phyloP scores from a whole-genome alignment of 768 basidiomycete genomes.

The Tylopilus plumbeoviolaceoides region DNA sequence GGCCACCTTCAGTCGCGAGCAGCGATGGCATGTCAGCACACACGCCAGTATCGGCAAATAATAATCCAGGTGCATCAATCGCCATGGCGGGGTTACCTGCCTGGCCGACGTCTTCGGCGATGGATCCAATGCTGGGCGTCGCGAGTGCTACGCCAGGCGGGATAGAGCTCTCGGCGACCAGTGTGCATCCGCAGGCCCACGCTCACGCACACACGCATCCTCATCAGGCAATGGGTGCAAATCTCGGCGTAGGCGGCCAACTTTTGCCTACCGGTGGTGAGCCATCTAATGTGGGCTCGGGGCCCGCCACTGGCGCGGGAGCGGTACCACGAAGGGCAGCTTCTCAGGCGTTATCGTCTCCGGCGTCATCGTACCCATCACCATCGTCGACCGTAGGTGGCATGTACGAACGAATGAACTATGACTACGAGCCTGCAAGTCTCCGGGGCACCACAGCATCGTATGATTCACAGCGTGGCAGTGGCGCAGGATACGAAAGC shows the following conservation, averaged over 20 bases:
- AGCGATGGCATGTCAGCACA: constrained; percentile 19
- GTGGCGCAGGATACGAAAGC: constrained; percentile 15
- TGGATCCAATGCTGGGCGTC: constrained; percentile 31
- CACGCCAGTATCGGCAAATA: constrained; percentile 14
- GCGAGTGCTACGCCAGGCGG: constrained; percentile 32
- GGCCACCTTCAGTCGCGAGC: constrained; percentile 13
- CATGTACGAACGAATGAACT: constrained; percentile 21
- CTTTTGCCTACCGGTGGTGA: constrained; percentile 16
- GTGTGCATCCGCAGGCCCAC: constrained; percentile 9
- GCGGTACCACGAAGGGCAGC: constrained; percentile 10
- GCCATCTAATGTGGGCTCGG: constrained; percentile 12
- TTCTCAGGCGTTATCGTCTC: constrained; percentile 14
- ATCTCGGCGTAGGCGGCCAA: constrained; percentile 15
- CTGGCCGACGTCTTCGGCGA: constrained; percentile 29
- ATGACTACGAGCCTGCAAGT: constrained; percentile 17
- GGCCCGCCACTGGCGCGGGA: not conserved
- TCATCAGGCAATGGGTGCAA: constrained; percentile 11
- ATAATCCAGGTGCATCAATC: constrained; percentile 15
- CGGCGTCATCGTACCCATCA: constrained; percentile 15
- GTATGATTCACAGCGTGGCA: constrained; percentile 21
- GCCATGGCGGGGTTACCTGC: constrained; percentile 29
- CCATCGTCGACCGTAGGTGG: constrained; percentile 15
- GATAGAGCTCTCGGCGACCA: constrained; percentile 25
- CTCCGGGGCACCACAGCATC: constrained; percentile 15
- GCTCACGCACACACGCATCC: constrained; percentile 7